phyloP scores from a whole-genome alignment of 2,329 filamentous ascomycete species.

The Ophiostoma australiae region DNA sequence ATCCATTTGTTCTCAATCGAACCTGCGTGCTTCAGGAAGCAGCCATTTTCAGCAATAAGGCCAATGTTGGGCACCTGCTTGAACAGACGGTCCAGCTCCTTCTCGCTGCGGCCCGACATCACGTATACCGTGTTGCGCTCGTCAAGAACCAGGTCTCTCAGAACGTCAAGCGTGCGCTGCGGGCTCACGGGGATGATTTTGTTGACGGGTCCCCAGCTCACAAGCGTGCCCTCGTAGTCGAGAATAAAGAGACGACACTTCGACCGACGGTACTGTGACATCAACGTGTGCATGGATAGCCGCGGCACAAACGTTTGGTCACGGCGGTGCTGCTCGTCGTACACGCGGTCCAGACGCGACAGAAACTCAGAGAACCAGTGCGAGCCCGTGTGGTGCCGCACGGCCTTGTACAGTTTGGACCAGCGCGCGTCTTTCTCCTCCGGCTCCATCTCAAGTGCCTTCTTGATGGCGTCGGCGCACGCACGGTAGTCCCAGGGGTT shows the following conservation, averaged over 20 bases:
- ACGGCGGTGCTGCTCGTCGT: constrained; percentile 77
- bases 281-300: constrained; percentile 63
- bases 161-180: constrained; percentile 71
- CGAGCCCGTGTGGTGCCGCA: constrained; percentile 75
- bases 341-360: constrained; percentile 64
- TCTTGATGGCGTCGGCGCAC: constrained; percentile 79
- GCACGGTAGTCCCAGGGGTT: constrained; percentile 95
- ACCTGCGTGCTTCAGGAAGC: constrained; percentile 72
- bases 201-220: constrained; percentile 77
- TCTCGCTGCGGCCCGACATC: constrained; percentile 83
- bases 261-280: constrained; percentile 60
- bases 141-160: constrained; percentile 77
- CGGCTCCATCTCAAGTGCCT: constrained; percentile 72
- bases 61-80: constrained; percentile 76
- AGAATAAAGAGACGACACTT: constrained; percentile 75
- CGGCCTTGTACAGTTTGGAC: constrained; percentile 65
- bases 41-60: constrained; percentile 90
- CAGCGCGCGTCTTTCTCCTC: constrained; percentile 72
- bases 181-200: constrained; percentile 83
- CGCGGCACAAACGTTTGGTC: constrained; percentile 84
- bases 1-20: constrained; percentile 64
- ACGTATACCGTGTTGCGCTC: constrained; percentile 83
- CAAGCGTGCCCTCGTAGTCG: constrained; percentile 89
- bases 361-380: constrained; percentile 80
- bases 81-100: constrained; percentile 84